Base-by-base conservation (phyloP, 164 flowering plant species). In the Stephania japonica region DNA sequence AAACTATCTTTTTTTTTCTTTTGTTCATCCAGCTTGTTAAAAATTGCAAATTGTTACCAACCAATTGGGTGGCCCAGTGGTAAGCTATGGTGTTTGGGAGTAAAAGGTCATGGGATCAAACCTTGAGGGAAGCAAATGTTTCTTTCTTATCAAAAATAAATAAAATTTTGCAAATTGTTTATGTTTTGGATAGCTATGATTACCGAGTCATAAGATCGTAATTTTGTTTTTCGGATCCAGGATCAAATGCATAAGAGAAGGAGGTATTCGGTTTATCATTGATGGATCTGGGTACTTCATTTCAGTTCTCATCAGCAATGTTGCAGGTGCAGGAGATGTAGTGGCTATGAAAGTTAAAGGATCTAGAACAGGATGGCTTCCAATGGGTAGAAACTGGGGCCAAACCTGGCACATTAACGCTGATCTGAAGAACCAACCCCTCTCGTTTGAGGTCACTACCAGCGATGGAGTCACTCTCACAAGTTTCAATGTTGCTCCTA, bases 371-470 rank as follows among this genome's bases (percentile, higher is more conserved):
- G 99, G 98, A 49, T 95, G 98, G 99, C 91, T 95, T 70, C 86
- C 87, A 27, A 91, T 95, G 99, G 97, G 94, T 19, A 80, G 97
- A 78, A 93, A 90, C 63, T 95, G 99, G 99, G 99, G 99, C 9
- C 97, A 90, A 69, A 90, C 84, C 69, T 95, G 99, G 98, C 97
- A 89, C 73, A 76, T 91, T 43, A 93, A 80, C 85, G 98, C 96
- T 12, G 89, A 90, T 77, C 73, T 95, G 38, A 85, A 78, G 83
- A 86, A 87, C 23, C 99, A 93, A 70, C 89, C 98, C 59, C 89
- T 95, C 74, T 91, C 99, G 7, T 93, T 95, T 71, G 99, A 95
- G 84, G 83, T 93, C 75, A 90, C 90, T 25, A 74, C 79, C 16
- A 87, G 98, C 64, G 90, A 88, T 81, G 90, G 92, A 5, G 73